Base-by-base conservation (phyloP, 371 early-diverging fungal genomes). In the Rhizopus stolonifer region DNA sequence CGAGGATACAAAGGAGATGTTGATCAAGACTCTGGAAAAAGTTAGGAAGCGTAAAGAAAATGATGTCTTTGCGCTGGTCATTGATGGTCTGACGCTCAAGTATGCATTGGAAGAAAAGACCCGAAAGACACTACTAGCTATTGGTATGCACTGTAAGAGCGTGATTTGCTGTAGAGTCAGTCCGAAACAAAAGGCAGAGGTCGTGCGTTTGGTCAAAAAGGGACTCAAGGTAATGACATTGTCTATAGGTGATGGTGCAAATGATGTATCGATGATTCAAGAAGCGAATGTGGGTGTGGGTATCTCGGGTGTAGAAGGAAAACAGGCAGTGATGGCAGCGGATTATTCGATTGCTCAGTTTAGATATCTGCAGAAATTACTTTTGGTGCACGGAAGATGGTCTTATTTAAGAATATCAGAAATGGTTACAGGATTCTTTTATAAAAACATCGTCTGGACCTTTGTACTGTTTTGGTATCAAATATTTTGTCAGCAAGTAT, bases 201-300 rank as follows among this genome's bases (percentile, higher is more conserved):
- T 96, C 0, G 92, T 94, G 13, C 48, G 58, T 11, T 32, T 74
- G 17, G 75, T 78, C 1, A 70, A 73, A 23, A 65, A 64, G 24
- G 67, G 71, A 11, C 33, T 73, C 0, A 77, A 82, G 10, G 87
- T 84, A 8, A 83, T 91, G 84, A 88, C 89, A 1, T 58, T 90
- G 34, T 87, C 94, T 8, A 88, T 94, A 24, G 95, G 96, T 18
- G 93, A 96, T 72, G 91, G 95, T 33, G 94, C 93, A 10, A 96
- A 96, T 65, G 97, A 96, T 65, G 95, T 95, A 5, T 81, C 86
- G 8, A 96, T 96, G 97, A 91, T 96, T 46, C 90, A 91, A 70
- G 88, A 83, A 60, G 91, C 96, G 26, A 85, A 94, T 62, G 85
- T 96, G 2, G 95, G 95, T 39, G 73, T 96, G 15, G 96, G 96